A percentile compares a stretch with the other conserved stretches of the same genome.
phyloP scores from a whole-genome alignment of 2,329 filamentous ascomycete genomes.

The Oidium heveae region DNA sequence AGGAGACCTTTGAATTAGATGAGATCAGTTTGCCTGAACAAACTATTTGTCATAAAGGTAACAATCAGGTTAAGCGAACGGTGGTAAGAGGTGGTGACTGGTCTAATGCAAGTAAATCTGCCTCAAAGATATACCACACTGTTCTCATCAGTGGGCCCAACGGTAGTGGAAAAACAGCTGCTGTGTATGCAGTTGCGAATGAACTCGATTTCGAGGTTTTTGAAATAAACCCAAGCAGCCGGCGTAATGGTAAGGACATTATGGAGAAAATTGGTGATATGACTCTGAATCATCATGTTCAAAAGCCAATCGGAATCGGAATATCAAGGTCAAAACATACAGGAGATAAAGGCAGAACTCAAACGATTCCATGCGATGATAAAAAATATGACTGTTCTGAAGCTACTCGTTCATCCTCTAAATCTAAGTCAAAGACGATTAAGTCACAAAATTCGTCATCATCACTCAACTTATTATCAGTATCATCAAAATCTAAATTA shows the following conservation, averaged over 20 bases:
- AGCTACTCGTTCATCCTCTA: too few species aligned
- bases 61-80: slow-evolving; percentile 19
- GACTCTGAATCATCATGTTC: slow-evolving; percentile 83
- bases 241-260: slow-evolving; percentile 71
- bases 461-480: neutral
- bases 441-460: neutral
- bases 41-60: slow-evolving; percentile 15
- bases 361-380: neutral
- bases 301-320: slow-evolving; percentile 17
- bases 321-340: neutral
- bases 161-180: slow-evolving; percentile 81
- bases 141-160: slow-evolving; percentile 75
- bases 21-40: slow-evolving; percentile 39
- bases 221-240: slow-evolving; percentile 67
- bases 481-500: neutral
- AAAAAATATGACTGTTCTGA: neutral
- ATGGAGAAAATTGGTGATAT: slow-evolving; percentile 86
- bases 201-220: slow-evolving; percentile 87
- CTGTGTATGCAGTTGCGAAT: slow-evolving; percentile 74
- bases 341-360: neutral
- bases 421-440: neutral
- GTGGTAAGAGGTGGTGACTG: slow-evolving; percentile 24
- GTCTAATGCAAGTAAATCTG: slow-evolving; percentile 15
- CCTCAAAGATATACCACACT: slow-evolving; percentile 37
- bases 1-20: slow-evolving; percentile 36